These are phyloP conservation scores for Gymnopilus junonius DNA, from an alignment of 768 basidiomycete genomes.

Conservation along the genomic window DNA sequence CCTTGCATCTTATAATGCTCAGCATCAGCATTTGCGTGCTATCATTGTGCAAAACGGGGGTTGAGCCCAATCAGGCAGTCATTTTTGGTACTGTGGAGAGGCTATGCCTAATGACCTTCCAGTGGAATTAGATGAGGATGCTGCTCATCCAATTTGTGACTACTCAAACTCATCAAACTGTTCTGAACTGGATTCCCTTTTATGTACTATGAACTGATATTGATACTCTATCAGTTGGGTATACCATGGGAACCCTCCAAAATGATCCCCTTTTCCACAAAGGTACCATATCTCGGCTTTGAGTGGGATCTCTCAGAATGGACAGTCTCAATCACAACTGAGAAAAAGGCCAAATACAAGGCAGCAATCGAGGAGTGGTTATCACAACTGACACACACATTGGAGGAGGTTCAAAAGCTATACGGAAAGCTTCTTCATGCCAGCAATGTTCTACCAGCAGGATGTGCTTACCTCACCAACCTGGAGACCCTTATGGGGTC, in stretches of 20 bases:
- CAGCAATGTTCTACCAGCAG: conserved; percentile 29
- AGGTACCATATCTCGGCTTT: conserved; percentile 26
- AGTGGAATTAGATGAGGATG: background rate
- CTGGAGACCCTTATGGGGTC: conserved; percentile 41
- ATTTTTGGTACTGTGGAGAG: background rate
- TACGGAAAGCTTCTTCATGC: conserved; percentile 46
- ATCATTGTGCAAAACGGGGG: background rate
- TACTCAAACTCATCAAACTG: conserved; percentile 24
- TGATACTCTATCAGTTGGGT: conserved; percentile 26
- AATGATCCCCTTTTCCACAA: conserved; percentile 16
- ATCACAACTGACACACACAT: conserved; percentile 22
- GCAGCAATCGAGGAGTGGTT: conserved; percentile 32
- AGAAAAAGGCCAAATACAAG: conserved; percentile 27
- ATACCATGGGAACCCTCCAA: conserved; percentile 33
- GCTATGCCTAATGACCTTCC: background rate
- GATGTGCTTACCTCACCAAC: conserved; percentile 42
- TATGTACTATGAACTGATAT: conserved; percentile 32
- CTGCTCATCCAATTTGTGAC: conserved; percentile 21
- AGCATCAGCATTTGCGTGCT: conserved; percentile 7
- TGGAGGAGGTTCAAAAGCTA: conserved; percentile 36
- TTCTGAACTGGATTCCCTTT: conserved; percentile 18
- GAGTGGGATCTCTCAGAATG: conserved; percentile 22
- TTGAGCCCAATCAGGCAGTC: background rate
- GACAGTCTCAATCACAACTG: conserved; percentile 16
- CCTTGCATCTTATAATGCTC: conserved; percentile 29